Evolutionary conservation across 306 rosid species (phyloP).

Genomic region (Ammopiptanthus mongolicus): DNA sequence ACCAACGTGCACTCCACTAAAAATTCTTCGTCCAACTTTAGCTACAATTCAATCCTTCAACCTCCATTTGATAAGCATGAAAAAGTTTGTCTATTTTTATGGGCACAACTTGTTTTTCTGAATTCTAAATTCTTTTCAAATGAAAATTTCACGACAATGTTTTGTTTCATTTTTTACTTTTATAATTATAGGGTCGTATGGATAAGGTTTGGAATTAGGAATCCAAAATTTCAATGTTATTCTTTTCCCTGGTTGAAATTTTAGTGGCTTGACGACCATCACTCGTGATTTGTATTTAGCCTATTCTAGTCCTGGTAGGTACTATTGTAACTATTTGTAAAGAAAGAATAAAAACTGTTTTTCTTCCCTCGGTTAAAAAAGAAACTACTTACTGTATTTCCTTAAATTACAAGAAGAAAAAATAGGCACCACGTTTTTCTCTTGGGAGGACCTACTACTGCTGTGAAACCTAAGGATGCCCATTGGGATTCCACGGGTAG

Average conservation of each 20-base stretch:
- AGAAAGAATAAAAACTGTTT: neutral
- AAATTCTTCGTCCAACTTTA: neutral
- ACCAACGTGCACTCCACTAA: conserved; percentile 36
- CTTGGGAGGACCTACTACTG: no score
- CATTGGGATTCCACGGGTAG: no score
- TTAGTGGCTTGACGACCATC: neutral
- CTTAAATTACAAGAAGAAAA: neutral
- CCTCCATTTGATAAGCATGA: neutral
- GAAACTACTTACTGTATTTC: neutral
- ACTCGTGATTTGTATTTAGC: neutral
- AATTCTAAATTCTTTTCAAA: neutral
- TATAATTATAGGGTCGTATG: neutral
- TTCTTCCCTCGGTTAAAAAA: neutral
- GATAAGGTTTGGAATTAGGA: conserved; percentile 27
- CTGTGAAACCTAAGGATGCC: no score
- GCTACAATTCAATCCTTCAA: neutral
- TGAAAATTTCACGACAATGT: neutral
- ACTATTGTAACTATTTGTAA: neutral
- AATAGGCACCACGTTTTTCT: neutral
- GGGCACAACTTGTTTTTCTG: neutral
- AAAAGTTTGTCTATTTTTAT: neutral
- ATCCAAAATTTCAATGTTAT: neutral
- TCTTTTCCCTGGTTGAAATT: neutral
- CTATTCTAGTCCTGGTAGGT: neutral
- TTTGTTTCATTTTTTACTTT: conserved; percentile 16